Evolutionary conservation across 2,329 filamentous ascomycete genomes (phyloP), one percentile per base, ranked within the genome.

Genomic region (Penicillium sp.): DNA sequence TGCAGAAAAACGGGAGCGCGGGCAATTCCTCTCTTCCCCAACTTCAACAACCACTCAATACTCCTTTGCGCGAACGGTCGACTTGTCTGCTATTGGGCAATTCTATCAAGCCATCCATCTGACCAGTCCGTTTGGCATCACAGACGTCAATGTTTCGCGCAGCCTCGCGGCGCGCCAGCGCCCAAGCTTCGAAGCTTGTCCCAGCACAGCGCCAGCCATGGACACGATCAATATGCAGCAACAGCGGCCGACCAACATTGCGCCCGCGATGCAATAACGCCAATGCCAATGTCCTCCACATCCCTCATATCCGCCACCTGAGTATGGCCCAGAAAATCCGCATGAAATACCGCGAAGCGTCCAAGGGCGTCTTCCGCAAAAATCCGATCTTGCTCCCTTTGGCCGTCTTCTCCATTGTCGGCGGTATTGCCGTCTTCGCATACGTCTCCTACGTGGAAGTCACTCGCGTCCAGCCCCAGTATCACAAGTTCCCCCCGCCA

Each of bases 401-500:
- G 14, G 74, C 75, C n/a, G 69, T 81, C 19, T 54, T 79, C 51
- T 76, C 72, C 22, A 69, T 74, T 5, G 64, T 75, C 27, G 74
- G 72, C 13, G 72, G 69, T 6, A 67, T 71, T 9, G 65, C 69
- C 1, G 27, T 75, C 6, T 75, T 81, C 18, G 66, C 72, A 14
- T 79, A 80, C 58, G 65, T 78, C 19, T 71, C 75, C 40, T 81
- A 80, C 56, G 65, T 79, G 52, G 77, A 80, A 66, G 69, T 78
- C 59, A 78, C 69, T 11, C 73, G 75, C 44, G 72, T 78, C 37
- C 73, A 73, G 24, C 76, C 76, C 9, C 72, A 77, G 51, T 77
- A 77, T 58, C 69, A 74, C 35, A 75, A 77, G 14, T 81, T 79
- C 59, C 79, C 80, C 3, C 70, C 74, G 22, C 73, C 75, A 31